These are phyloP conservation scores for Lactifluus piperatus DNA, from an alignment of 768 basidiomycete species.

Conservation along the genomic window DNA sequence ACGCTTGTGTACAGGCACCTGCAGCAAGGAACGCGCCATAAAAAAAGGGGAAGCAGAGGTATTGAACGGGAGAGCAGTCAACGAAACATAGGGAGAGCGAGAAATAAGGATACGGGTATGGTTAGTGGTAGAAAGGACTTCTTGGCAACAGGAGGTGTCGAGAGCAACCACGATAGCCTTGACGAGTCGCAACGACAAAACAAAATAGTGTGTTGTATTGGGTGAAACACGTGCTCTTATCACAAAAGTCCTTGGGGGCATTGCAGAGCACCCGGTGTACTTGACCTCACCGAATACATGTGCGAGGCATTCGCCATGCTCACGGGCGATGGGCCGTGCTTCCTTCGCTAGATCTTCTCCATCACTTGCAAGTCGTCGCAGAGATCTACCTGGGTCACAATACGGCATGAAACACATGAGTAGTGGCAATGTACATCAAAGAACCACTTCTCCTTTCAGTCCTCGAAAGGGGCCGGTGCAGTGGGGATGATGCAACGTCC, in stretches of 20 bases:
- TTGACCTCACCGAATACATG: conserved; percentile 96
- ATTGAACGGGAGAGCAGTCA: conserved; percentile 20
- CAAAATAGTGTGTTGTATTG: no score
- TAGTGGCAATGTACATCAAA: conserved; percentile 99
- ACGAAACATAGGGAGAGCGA: conserved; percentile 17
- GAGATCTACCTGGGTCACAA: conserved; percentile 97
- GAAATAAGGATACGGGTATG: conserved; percentile 12
- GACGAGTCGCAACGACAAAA: not conserved
- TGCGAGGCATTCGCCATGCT: conserved; percentile 89
- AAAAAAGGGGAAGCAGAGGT: conserved; percentile 20
- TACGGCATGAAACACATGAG: conserved; percentile 97
- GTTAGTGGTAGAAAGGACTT: conserved; percentile 26
- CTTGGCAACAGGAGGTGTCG: conserved; percentile 90
- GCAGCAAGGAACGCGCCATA: not conserved
- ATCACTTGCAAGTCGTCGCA: conserved; percentile 88
- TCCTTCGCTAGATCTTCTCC: conserved; percentile 93
- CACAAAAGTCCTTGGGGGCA: conserved; percentile 99
- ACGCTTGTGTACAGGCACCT: conserved; percentile 14
- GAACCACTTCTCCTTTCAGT: conserved; percentile 99
- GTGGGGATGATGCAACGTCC: conserved; percentile 99
- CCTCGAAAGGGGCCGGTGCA: conserved; percentile 96
- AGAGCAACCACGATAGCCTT: conserved; percentile 98
- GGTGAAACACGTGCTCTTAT: conserved; percentile 65
- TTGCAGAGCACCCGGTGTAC: conserved; percentile 99
- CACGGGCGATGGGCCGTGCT: conserved; percentile 85